A percentile compares a stretch with the other conserved stretches of the same genome.
Evolutionary conservation across 73 alveolate genomes (phyloP).

Genomic region (Tetrahymena borealis): DNA sequence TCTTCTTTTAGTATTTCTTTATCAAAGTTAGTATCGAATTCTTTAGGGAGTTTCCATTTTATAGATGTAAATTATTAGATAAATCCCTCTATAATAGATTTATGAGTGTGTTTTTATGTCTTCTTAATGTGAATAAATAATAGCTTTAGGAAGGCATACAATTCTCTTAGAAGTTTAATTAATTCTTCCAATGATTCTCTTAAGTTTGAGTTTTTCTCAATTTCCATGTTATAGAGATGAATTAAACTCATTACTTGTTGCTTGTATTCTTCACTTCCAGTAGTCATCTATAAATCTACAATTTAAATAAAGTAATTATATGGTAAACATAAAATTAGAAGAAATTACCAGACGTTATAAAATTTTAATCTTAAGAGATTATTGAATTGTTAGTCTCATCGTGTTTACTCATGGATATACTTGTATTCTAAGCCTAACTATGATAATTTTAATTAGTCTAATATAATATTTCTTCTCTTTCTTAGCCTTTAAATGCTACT

Average conservation of each 20-base stretch:
- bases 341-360: neutral
- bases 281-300: neutral
- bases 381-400: neutral
- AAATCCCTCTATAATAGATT: conserved; percentile 22
- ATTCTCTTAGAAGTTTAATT: conserved; percentile 6
- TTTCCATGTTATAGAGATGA: conserved; percentile 25
- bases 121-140: conserved; percentile 20
- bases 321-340: neutral
- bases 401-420: neutral
- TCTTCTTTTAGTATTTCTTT: conserved; percentile 27
- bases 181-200: conserved; percentile 28
- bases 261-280: neutral
- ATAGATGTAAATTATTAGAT: conserved; percentile 13
- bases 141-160: conserved; percentile 4
- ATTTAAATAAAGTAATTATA: neutral
- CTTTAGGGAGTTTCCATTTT: conserved; percentile 30
- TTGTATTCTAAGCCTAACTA: neutral
- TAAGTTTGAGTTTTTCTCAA: neutral
- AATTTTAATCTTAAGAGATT: neutral
- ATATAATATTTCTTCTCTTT: neutral
- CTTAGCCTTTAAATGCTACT: neutral
- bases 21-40: conserved; percentile 22
- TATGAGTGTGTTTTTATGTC: conserved; percentile 31
- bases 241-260: conserved; percentile 27
- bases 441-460: neutral